Conservation (phyloP, 192 early-diverging fungal species). For the Coemansia guatemalensis region DNA sequence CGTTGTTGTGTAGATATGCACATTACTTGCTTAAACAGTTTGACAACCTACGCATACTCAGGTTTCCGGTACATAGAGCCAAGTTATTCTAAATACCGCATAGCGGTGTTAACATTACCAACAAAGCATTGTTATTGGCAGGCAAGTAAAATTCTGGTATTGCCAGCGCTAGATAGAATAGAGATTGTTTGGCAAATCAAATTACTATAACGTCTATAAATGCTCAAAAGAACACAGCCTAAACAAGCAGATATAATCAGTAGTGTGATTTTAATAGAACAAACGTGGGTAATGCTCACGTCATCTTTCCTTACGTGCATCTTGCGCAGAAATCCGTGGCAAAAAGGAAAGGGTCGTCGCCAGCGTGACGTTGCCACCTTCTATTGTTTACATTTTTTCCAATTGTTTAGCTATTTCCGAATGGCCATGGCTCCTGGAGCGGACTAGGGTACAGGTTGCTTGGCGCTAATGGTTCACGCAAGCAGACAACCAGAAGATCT, state of each 20-base stretch:
- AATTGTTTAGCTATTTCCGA: neutral
- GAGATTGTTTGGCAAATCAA: neutral
- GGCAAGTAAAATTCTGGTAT: neutral
- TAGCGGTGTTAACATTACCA: no score
- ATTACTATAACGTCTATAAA: no score
- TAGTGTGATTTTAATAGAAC: neutral
- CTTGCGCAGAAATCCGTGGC: neutral
- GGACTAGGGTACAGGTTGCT: neutral
- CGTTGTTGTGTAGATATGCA: no score
- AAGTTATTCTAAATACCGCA: no score
- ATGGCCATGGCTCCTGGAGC: neutral
- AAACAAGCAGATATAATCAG: neutral
- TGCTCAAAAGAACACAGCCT: neutral
- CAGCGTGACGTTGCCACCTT: neutral
- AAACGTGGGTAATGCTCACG: neutral
- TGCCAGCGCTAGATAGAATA: neutral
- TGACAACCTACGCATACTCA: no score
- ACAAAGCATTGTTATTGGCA: neutral
- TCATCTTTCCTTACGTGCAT: neutral
- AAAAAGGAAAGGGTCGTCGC: neutral
- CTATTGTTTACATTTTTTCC: neutral
- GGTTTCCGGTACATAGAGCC: no score
- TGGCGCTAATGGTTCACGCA: neutral
- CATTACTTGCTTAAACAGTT: no score
- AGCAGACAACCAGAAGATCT: neutral